Evolutionary conservation across 257 asterid species (phyloP), one percentile per base, ranked within the genome.

Genomic region (Solanum etuberosum): DNA sequence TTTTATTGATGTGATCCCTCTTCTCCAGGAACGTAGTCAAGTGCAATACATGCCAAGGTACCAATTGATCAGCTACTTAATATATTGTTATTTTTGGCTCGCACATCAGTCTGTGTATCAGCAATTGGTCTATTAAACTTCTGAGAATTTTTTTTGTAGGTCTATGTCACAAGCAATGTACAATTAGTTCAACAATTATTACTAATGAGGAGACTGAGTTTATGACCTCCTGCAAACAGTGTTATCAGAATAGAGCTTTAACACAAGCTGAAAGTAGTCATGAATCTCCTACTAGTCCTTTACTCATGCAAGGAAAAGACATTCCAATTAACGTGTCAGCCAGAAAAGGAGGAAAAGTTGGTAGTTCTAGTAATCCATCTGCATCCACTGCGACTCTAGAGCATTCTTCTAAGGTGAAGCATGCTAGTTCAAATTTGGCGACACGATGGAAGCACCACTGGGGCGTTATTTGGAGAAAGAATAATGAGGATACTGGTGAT

Each of bases 41-140:
- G 90, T 96, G 99, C 93, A 88, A 86, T 90, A 90, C 88, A 84
- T 96, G 99, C 87, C 93, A 94, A 95, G 99, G 98, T 96, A 95
- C 54, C 73, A 71, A 16, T 70, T 20, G 65, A 18, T 57, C 65
- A 88, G 83, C 84, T 81, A 70, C 37, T 37, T 83, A 11, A 40
- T n/a, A 21, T 27, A 70, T 43, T 14, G 21, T 71, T 84, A 35
- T 46, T 32, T 46, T 51, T 46, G 23, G 80, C 82, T 61, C 16
- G 78, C 77, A 25, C 23, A 18, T 59, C 63, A 80, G 27, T 73
- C 83, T 46, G 29, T 31, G 16, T 16, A 46, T 80, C 67, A 80
- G 67, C 67, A 31, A 46, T 81, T 81, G 31, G 20, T 48, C 85
- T 81, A 48, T 31, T 81, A 10, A 81, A 15, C 32, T 32, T 40